A percentile compares a stretch with the other conserved stretches of the same genome.
Evolutionary conservation across 495 filamentous ascomycete species (phyloP).

Genomic region (Pseudevernia furfuracea): DNA sequence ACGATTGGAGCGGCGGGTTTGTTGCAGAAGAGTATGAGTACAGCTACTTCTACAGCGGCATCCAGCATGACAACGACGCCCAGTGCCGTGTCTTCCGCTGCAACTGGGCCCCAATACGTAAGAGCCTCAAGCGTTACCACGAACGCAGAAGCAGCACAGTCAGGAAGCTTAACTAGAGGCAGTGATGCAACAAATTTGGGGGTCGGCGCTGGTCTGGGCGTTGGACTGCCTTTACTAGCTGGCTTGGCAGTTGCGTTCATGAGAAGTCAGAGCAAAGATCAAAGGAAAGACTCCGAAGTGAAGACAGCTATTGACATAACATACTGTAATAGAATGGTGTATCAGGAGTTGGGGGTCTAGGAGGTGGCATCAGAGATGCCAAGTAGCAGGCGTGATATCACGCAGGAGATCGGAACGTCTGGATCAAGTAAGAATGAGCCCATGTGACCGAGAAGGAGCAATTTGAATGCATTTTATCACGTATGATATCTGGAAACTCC

Average conservation of each 20-base stretch:
- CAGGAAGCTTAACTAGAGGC: not conserved
- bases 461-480: no score
- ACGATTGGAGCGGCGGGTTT: not conserved
- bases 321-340: no score
- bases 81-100: not conserved
- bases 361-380: not conserved
- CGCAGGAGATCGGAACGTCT: not conserved
- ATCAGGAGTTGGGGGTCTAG: no score
- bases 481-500: no score
- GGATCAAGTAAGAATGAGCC: not conserved
- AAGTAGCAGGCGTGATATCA: not conserved
- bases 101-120: no score
- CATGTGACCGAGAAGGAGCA: no score
- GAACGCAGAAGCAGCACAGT: not conserved
- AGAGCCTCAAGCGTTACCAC: not conserved
- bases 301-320: no score
- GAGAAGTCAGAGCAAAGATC: not conserved
- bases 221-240: not conserved
- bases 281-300: not conserved
- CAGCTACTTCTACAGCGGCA: not conserved
- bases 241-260: not conserved
- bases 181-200: not conserved
- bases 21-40: not conserved
- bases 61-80: not conserved
- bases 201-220: not conserved